Percentiles rank a stretch among this genome's conserved stretches.
Evolutionary conservation across 345 rosid genomes (phyloP).

Genomic region (Aegle marmelos): DNA sequence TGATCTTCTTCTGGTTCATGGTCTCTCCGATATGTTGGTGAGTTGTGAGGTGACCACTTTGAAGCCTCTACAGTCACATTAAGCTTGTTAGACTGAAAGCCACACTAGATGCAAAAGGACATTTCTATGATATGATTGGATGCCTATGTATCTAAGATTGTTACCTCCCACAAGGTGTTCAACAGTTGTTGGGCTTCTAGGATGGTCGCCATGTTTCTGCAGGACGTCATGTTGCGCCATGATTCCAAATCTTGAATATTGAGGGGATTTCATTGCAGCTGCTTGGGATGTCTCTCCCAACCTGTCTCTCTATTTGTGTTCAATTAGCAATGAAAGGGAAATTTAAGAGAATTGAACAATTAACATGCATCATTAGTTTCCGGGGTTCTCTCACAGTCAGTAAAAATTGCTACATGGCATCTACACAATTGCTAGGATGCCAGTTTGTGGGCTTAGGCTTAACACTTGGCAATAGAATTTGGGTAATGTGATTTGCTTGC

Average conservation of each 20-base stretch:
- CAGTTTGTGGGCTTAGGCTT: constrained; percentile 15
- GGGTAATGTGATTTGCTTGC: neutral
- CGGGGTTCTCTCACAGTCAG: constrained; percentile 33
- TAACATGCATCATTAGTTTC: constrained; percentile 25
- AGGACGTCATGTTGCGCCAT: constrained; percentile 29
- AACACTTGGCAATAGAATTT: constrained; percentile 21
- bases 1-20: constrained; percentile 45
- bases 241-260: constrained; percentile 22
- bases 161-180: constrained; percentile 20
- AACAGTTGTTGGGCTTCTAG: constrained; percentile 28
- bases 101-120: neutral
- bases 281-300: constrained; percentile 7
- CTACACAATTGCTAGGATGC: neutral
- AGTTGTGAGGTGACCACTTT: constrained; percentile 29
- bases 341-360: constrained; percentile 19
- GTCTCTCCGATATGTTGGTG: constrained; percentile 25
- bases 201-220: constrained; percentile 30
- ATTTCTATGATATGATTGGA: neutral
- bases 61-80: constrained; percentile 33
- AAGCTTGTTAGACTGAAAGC: neutral
- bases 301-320: constrained; percentile 10
- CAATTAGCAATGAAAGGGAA: constrained; percentile 16
- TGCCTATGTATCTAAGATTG: neutral
- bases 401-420: constrained; percentile 11
- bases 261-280: constrained; percentile 13